Evolutionary conservation across 495 filamentous ascomycete species (phyloP).

Genomic region (Penicillium subrubescens): DNA sequence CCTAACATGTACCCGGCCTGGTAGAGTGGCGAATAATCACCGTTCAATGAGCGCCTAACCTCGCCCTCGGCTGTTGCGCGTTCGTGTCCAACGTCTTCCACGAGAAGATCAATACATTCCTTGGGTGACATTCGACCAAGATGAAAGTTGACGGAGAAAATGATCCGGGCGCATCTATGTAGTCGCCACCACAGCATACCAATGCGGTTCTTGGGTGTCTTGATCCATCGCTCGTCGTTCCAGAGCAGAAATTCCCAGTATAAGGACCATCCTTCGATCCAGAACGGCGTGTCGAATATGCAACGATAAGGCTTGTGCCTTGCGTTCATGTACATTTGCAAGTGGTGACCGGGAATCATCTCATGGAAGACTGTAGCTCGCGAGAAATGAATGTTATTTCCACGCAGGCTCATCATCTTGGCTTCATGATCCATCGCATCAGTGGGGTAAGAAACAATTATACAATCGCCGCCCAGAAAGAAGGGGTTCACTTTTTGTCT

Average conservation of each 20-base stretch:
- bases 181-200: slow-evolving; percentile 55
- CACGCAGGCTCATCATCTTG: slow-evolving; percentile 56
- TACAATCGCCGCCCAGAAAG: slow-evolving; percentile 51
- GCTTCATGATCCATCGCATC: slow-evolving; percentile 47
- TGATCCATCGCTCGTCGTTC: slow-evolving; percentile 44
- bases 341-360: slow-evolving; percentile 56
- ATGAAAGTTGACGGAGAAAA: slow-evolving; percentile 55
- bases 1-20: slow-evolving; percentile 57
- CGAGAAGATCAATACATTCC: slow-evolving; percentile 51
- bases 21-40: slow-evolving; percentile 52
- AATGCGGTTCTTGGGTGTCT: slow-evolving; percentile 47
- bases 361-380: slow-evolving; percentile 57
- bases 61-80: slow-evolving; percentile 57
- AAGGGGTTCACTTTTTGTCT: slow-evolving; percentile 53
- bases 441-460: slow-evolving; percentile 55
- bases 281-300: slow-evolving; percentile 55
- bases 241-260: slow-evolving; percentile 52
- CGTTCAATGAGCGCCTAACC: slow-evolving; percentile 49
- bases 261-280: slow-evolving; percentile 56
- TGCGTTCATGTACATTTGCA: slow-evolving; percentile 47
- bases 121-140: slow-evolving; percentile 45
- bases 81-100: slow-evolving; percentile 49
- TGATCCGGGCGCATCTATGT: slow-evolving; percentile 55
- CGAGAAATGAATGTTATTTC: slow-evolving; percentile 54
- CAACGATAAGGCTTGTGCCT: slow-evolving; percentile 46